Evolutionary conservation across 1,284 basidiomycete species (phyloP).

Genomic region (Fistulinella staudtii): DNA sequence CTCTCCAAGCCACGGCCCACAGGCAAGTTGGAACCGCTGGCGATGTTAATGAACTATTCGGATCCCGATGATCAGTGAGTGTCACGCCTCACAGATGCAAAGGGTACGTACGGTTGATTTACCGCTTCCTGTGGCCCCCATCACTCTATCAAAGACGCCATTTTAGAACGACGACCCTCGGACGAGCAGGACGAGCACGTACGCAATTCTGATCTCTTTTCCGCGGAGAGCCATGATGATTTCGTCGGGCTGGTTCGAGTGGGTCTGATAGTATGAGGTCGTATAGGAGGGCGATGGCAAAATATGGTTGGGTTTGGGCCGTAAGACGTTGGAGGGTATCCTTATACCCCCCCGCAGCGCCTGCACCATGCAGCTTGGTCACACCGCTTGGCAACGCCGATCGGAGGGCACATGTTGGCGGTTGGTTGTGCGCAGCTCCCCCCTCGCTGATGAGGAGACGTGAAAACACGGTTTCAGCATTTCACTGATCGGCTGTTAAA

Average conservation of each 20-base stretch:
- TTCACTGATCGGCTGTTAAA: constrained; percentile 28
- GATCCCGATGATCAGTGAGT: constrained; percentile 1
- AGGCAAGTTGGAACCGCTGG: constrained; percentile 32
- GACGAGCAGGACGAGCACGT: constrained; percentile 6
- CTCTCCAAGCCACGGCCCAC: constrained; percentile 35
- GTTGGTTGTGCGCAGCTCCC: constrained; percentile 1
- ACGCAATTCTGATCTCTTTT: constrained; percentile 34
- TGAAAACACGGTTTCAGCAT: constrained; percentile 18
- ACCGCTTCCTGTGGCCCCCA: constrained; percentile 45
- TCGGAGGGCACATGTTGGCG: constrained; percentile 14
- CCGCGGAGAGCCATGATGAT: constrained; percentile 24
- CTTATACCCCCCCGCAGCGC: constrained; percentile 19
- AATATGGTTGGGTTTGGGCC: constrained; percentile 5
- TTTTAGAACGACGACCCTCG: constrained; percentile 3
- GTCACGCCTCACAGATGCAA: neutral
- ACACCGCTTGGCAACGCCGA: constrained; percentile 11
- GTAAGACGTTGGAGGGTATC: neutral
- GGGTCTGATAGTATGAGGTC: neutral
- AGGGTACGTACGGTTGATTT: constrained; percentile 39
- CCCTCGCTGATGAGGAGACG: neutral
- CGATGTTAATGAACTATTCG: constrained; percentile 34
- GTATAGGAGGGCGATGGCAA: neutral
- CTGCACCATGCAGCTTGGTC: constrained; percentile 14
- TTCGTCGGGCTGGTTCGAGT: neutral
- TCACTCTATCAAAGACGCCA: constrained; percentile 32